Evolutionary conservation across 148 eudicot genomes (phyloP), one percentile per base, ranked within the genome.

Genomic region (Arctostaphylos glauca): DNA sequence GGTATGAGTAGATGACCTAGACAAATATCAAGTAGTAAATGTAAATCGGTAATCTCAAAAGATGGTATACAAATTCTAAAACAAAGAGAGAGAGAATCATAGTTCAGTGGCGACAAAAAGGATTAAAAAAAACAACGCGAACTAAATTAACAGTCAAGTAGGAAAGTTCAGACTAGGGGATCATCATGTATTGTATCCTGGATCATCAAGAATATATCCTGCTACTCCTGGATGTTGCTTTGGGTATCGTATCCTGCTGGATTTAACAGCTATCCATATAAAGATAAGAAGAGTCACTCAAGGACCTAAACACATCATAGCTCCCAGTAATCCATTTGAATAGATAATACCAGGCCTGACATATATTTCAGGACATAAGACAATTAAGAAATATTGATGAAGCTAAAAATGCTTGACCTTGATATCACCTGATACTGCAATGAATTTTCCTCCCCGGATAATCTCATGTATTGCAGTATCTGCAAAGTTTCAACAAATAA

Each of bases 401-500:
- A 77, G 41, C 76, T 71, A 15, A 52, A 78, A 74, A 73, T 5
- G 8, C 53, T 76, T 81, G 85, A 95, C 98, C 92, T 95, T 60
- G 98, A 94, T 90, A 95, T 94, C 56, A 95, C 98, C 86, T 95
- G 98, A 85, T 89, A 95, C 0, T 98, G 96, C 98, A 95, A 89
- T 38, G 98, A 90, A 86, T 91, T 91, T 83, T 94, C 98, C 84
- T 94, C 94, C 50, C 98, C 98, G 78, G 98, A 94, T 81, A 94
- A 87, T 87, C 88, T 92, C 98, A 95, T 95, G 68, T 94, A 96
- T 83, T 95, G 98, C 90, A 95, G 86, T 85, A 95, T 95, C 97
- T 93, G 90, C 76, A 79, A 82, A 54, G 62, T 56, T 38, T 31
- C 38, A 75, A 82, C 47, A 66, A 7, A 70, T 21, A 31, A 19